phyloP scores from a whole-genome alignment of 768 basidiomycete species.

The Auricularia heimuer region DNA sequence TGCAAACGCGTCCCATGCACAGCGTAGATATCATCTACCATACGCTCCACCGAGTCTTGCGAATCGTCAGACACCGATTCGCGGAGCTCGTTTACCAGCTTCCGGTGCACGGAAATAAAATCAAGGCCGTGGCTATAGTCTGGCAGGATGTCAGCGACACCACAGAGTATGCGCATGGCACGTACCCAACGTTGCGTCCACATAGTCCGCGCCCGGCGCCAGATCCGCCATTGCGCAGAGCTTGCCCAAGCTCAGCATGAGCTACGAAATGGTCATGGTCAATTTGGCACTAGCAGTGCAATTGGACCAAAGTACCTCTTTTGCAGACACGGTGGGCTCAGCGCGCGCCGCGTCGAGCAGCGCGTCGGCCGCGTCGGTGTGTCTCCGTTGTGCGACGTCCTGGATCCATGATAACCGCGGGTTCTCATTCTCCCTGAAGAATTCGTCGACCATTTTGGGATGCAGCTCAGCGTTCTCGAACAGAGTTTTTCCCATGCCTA shows the following conservation, averaged over 20 bases:
- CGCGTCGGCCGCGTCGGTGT: conserved; percentile 51
- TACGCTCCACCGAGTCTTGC: not conserved
- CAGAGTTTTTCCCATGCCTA: conserved; percentile 73
- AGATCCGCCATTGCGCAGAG: conserved; percentile 62
- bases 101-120: conserved; percentile 75
- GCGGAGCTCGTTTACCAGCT: conserved; percentile 53
- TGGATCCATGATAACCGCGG: conserved; percentile 78
- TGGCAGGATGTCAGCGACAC: conserved; percentile 19
- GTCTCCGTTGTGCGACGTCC: conserved; percentile 61
- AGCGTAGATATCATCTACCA: conserved; percentile 8
- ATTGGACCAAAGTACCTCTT: conserved; percentile 47
- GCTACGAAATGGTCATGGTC: conserved; percentile 30
- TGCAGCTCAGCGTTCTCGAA: conserved; percentile 67
- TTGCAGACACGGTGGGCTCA: conserved; percentile 51
- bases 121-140: conserved; percentile 84
- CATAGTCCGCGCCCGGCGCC: conserved; percentile 33
- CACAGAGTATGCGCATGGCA: not conserved
- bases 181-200: conserved; percentile 43
- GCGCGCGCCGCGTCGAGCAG: conserved; percentile 52
- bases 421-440: conserved; percentile 52
- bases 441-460: conserved; percentile 54
- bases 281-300: not conserved
- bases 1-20: conserved; percentile 6
- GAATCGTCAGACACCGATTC: conserved; percentile 11
- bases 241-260: conserved; percentile 88